Conservation (phyloP, 345 rosid species). For the Eucalyptus victrix region DNA sequence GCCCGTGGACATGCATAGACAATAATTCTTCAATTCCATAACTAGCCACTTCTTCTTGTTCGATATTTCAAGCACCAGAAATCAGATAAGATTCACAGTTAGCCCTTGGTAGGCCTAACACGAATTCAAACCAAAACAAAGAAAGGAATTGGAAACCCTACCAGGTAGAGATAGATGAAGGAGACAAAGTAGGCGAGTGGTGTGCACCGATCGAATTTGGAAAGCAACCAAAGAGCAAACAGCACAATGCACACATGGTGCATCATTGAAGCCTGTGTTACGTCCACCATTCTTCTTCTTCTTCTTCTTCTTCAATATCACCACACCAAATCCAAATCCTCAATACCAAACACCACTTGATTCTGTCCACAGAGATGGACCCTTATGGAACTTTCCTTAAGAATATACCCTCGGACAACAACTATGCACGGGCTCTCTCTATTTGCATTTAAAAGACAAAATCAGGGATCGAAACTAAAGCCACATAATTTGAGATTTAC, state of each 20-base stretch:
- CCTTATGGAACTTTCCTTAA: neutral
- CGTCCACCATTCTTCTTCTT: conserved; percentile 4
- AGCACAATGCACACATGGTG: conserved; percentile 74
- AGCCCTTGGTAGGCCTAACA: neutral
- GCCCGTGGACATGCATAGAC: neutral
- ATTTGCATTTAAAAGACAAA: neutral
- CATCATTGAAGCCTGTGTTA: conserved; percentile 47
- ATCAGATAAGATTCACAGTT: neutral
- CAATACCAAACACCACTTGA: neutral
- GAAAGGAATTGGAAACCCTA: neutral
- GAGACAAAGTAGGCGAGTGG: conserved; percentile 48
- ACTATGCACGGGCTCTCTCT: neutral
- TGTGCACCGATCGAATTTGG: conserved; percentile 39
- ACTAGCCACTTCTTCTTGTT: neutral
- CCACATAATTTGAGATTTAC: neutral
- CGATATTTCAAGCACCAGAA: neutral
- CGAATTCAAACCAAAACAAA: neutral
- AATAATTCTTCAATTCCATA: neutral
- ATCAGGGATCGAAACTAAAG: neutral
- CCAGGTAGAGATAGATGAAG: conserved; percentile 67
- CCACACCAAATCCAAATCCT: neutral
- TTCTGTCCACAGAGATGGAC: neutral
- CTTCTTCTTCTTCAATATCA: neutral
- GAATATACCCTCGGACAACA: neutral
- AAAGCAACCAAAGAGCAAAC: conserved; percentile 54